Evolutionary conservation across 108 stramenopile genomes (phyloP).

Genomic region (Fistulifera solaris): DNA sequence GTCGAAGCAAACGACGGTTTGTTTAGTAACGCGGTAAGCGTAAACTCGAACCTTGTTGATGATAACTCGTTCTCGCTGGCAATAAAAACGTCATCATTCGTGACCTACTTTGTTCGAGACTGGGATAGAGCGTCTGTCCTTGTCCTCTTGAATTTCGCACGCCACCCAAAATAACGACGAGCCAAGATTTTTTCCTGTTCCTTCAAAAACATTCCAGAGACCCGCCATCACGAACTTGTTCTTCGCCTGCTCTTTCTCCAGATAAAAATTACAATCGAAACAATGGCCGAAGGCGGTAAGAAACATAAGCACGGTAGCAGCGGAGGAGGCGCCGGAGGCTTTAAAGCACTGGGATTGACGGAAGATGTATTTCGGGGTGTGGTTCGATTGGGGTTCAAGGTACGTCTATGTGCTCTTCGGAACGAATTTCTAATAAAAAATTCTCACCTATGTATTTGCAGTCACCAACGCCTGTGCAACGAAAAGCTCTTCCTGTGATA

Average conservation of each 20-base stretch:
- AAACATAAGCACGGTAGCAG: background rate
- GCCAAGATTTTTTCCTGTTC: too few species aligned
- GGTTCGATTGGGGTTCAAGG: conserved; percentile 86
- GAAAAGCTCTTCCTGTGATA: conserved; percentile 87
- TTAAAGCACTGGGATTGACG: conserved; percentile 73
- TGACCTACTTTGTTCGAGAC: too few species aligned
- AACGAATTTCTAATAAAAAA: background rate
- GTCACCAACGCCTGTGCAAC: conserved; percentile 96
- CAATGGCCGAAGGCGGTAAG: conserved; percentile 2
- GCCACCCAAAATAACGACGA: too few species aligned
- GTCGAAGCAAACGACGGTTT: background rate
- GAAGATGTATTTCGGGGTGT: conserved; percentile 72
- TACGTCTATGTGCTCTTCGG: conserved; percentile 1
- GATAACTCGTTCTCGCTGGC: background rate
- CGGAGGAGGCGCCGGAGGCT: conserved; percentile 27
- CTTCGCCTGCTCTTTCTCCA: too few species aligned
- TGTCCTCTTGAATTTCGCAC: too few species aligned
- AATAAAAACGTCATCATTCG: background rate
- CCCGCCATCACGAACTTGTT: too few species aligned
- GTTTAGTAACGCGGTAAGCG: conserved; percentile 14
- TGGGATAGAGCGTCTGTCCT: too few species aligned
- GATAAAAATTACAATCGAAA: conserved; percentile 1
- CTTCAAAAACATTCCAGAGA: too few species aligned
- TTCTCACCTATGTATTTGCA: background rate
- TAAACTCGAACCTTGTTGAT: conserved; percentile 1